Base-by-base conservation (phyloP, 495 filamentous ascomycete genomes). In the Sphaerosporella brunnea region DNA sequence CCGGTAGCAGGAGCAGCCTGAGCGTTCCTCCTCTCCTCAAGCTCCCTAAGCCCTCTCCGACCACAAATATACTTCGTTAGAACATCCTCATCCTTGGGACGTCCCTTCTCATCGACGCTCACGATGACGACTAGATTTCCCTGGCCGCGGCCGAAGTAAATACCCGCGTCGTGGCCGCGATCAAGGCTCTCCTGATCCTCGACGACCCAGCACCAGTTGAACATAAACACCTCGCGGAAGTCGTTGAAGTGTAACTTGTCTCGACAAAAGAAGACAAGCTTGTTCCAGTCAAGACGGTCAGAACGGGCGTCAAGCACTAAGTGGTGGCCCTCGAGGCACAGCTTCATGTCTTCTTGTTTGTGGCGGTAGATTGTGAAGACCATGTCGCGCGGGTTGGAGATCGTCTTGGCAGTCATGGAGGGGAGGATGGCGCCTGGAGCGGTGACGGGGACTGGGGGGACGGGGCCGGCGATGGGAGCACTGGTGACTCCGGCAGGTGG, bases 121-220 rank as follows among this genome's bases (percentile, higher is more conserved):
- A 43, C 40, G 20, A 43, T 18, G 13, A 43, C 40, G 13, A 43
- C 40, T 26, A 25, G 20, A 26, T 43, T 43, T 13, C 21, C 40
- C 40, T 26, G 13, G 13, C 13, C 40, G 35, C 28, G 7, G 28
- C 28, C 28, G 13, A 5, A 32, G 28, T 40, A 26, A 13, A 24
- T 43, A 23, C 40, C 40, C 13, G 10, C 3, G 26, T 43, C 40
- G 11, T 16, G 13, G 13, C 40, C 40, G 10, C 19, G 9, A 13
- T 20, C 25, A n/a, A 46, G 15, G 13, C 2, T 46, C 19, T 46
- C 43, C 25, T 46, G 43, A 19, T 46, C 43, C 15, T 46, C 28
- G 24, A 46, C 30, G 20, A 34, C 11, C 43, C 18, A 5, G 18
- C 4, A 4, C 25, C 28, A 34, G 28, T 46, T 46, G 10, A 46